Evolutionary conservation across 768 basidiomycete genomes (phyloP).

Genomic region (Inosperma sp.): DNA sequence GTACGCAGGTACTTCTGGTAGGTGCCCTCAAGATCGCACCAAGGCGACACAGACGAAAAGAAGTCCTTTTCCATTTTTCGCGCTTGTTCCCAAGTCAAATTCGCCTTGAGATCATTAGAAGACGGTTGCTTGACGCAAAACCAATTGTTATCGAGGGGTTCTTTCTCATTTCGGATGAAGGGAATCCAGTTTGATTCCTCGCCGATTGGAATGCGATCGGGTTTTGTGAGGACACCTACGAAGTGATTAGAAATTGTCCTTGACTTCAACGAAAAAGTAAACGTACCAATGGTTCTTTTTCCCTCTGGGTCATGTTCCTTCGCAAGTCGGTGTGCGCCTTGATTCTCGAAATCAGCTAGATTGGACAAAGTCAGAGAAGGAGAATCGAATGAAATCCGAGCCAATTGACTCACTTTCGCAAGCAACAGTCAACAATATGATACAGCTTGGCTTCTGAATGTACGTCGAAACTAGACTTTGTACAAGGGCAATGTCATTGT

Average conservation of each 20-base stretch:
- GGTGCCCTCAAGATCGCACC: constrained; percentile 47
- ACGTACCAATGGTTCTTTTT: constrained; percentile 62
- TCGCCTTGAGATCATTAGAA: constrained; percentile 38
- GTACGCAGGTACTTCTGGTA: constrained; percentile 56
- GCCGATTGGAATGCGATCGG: constrained; percentile 55
- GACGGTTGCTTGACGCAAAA: constrained; percentile 49
- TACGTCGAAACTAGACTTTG: constrained; percentile 53
- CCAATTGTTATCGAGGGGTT: constrained; percentile 51
- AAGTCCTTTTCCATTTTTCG: constrained; percentile 52
- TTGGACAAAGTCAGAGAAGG: background rate
- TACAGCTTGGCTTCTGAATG: constrained; percentile 58
- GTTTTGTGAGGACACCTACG: constrained; percentile 69
- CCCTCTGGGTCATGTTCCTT: constrained; percentile 58
- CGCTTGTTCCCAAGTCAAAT: constrained; percentile 58
- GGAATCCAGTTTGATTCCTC: constrained; percentile 52
- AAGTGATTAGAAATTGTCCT: background rate
- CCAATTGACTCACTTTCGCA: constrained; percentile 52
- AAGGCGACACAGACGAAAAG: constrained; percentile 49
- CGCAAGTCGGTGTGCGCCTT: constrained; percentile 65
- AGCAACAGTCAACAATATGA: constrained; percentile 54
- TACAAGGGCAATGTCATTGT: constrained; percentile 58
- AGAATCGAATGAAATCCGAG: background rate
- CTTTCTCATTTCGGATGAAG: constrained; percentile 49
- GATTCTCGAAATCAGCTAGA: constrained; percentile 76
- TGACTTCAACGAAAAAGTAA: background rate